Base-by-base conservation (phyloP, 768 basidiomycete genomes). In the Pisolithus sp. region DNA sequence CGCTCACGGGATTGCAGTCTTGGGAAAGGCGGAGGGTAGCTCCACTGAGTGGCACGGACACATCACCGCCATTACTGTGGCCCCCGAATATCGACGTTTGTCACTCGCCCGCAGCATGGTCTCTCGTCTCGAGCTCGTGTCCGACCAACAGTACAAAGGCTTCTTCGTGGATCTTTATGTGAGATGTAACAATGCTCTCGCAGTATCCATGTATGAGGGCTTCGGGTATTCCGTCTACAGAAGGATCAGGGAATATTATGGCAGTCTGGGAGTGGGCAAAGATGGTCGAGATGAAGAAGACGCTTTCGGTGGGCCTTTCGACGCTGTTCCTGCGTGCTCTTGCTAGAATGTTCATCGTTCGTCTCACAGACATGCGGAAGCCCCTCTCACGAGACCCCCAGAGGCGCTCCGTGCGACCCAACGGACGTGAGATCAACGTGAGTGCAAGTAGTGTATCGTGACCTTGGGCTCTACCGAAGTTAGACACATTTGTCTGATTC, bases 141-240 rank as follows among this genome's bases (percentile, higher is more conserved):
- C 90, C 1, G 86, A 93, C 65, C 77, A 83, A 53, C 77, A 76
- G 23, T 89, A 93, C 74, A 80, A 80, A 55, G 89, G 85, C 3
- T 89, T 82, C 77, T 97, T 95, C 62, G 93, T 98, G 45, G 96
- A 98, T 69, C 79, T 99, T 20, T 98, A 93, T 65, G 95, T 98
- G 51, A 82, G 96, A 48, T 93, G 89, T 61, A 84, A 84, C 53
- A 96, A 95, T 59, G 60, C 68, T 2, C 74, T 92, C 20, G 96
- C 95, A 18, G 89, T 95, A 53, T 76, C 73, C 18, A 87, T 99
- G 86, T 97, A 98, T 62, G 92, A 98, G 65, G 78, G 82, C 38
- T 72, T 97, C 63, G 94, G 91, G 10, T 99, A 99, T 61, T 91
- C 87, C 62, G 92, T 98, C 12, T 98, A 87, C 69, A 74, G 93